Conservation (phyloP, 331 rosid genomes). For the Acacia concinna region DNA sequence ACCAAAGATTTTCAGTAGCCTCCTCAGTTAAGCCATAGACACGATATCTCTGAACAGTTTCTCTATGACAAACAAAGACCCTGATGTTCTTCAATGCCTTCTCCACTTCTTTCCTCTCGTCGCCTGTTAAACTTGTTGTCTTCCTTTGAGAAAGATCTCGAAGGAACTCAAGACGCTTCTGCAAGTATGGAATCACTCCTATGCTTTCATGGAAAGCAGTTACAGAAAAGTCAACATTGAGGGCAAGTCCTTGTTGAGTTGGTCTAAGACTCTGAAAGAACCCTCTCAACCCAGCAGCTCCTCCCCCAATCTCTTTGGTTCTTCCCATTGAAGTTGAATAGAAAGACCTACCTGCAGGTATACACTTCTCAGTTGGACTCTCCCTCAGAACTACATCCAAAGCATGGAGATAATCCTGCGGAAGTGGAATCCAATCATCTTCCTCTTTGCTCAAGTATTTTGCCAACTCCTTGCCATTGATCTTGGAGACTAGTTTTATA, state of each 20-base stretch:
- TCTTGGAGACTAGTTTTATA: conserved; percentile 77
- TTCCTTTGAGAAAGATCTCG: conserved; percentile 77
- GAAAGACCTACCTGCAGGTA: conserved; percentile 81
- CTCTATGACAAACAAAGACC: conserved; percentile 94
- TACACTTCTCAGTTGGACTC: conserved; percentile 77
- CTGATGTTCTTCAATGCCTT: conserved; percentile 84
- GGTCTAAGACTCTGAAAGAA: conserved; percentile 98
- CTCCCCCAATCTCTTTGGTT: conserved; percentile 86
- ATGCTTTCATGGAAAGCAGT: conserved; percentile 95
- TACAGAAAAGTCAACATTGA: conserved; percentile 90
- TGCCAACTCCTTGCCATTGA: conserved; percentile 69
- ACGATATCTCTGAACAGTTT: conserved; percentile 88
- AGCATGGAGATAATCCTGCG: conserved; percentile 97
- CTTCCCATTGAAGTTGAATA: conserved; percentile 86
- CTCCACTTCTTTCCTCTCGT: conserved; percentile 87
- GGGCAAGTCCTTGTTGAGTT: conserved; percentile 93
- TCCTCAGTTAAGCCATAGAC: conserved; percentile 89
- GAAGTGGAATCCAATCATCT: conserved; percentile 86
- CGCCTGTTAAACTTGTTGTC: conserved; percentile 52
- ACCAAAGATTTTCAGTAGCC: conserved; percentile 87
- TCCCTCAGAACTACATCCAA: conserved; percentile 93
- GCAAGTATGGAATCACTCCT: conserved; percentile 85
- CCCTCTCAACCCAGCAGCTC: conserved; percentile 94
- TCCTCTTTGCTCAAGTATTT: conserved; percentile 76
- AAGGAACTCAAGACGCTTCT: conserved; percentile 85